Percentiles rank a stretch among this genome's conserved stretches.
Conservation (phyloP, 2,329 filamentous ascomycete genomes). For the Ceratocystiopsis brevicomis region DNA sequence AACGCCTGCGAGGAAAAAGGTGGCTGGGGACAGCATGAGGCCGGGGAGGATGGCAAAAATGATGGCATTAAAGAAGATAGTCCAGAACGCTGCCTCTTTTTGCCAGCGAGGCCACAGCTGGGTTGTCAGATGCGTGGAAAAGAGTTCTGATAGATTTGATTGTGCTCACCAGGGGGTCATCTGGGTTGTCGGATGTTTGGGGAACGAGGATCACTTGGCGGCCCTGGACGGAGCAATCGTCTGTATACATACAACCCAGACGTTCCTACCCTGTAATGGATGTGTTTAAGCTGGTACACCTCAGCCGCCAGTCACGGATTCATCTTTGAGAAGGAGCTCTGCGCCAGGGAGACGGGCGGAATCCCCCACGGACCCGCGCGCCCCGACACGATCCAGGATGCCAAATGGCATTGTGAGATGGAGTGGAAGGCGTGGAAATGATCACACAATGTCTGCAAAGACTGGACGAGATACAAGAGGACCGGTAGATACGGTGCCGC, state of each 20-base stretch:
- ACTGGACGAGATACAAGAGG: too few relatives aligned
- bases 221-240: constrained; percentile 2
- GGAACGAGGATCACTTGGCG: constrained; percentile 8
- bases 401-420: constrained; percentile 1
- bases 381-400: not conserved
- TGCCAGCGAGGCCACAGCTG: constrained; percentile 11
- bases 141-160: too few relatives aligned
- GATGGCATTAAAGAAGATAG: constrained; percentile 9
- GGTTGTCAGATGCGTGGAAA: too few relatives aligned
- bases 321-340: not conserved
- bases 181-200: constrained; percentile 3
- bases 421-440: too few relatives aligned
- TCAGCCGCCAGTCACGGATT: not conserved
- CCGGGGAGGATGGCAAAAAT: constrained; percentile 10
- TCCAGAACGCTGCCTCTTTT: constrained; percentile 9
- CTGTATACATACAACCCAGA: not conserved
- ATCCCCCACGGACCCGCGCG: not conserved
- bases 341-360: not conserved
- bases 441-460: too few relatives aligned
- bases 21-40: constrained; percentile 9
- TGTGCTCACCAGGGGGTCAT: constrained; percentile 8
- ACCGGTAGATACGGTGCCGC: too few relatives aligned
- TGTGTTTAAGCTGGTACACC: not conserved
- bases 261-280: not conserved
- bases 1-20: constrained; percentile 7